Conservation (phyloP, 495 filamentous ascomycete species). For the Penicillium argentinense region DNA sequence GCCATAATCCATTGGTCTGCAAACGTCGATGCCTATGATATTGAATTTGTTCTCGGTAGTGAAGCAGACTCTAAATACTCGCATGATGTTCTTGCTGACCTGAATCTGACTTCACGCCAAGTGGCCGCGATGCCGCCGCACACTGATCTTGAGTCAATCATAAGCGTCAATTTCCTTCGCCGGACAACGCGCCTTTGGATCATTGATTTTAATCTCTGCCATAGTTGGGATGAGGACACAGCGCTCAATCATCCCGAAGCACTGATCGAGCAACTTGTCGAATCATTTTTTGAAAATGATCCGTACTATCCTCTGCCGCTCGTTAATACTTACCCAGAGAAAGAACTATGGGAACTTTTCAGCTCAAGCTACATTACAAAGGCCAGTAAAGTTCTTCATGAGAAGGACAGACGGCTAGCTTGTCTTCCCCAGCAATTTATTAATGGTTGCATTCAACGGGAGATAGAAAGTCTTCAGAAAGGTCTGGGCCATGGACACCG, state of each 20-base stretch:
- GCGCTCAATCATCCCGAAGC: conserved; percentile 9
- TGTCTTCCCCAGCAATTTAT: conserved; percentile 4
- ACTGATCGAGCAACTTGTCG: conserved; percentile 20
- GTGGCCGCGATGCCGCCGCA: not conserved
- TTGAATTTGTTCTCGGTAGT: conserved; percentile 47
- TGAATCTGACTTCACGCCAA: not conserved
- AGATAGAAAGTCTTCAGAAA: not conserved
- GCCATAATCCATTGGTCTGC: conserved; percentile 40
- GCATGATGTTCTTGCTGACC: not conserved
- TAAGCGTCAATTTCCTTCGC: not conserved
- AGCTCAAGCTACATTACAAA: not conserved
- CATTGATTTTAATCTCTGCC: conserved; percentile 43
- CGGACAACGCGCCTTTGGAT: conserved; percentile 26
- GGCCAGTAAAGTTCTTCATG: not conserved
- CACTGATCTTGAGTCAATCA: not conserved
- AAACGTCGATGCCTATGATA: conserved; percentile 39
- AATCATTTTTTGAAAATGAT: conserved; percentile 39
- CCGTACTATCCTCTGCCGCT: conserved; percentile 42
- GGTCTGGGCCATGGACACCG: conserved; percentile 7
- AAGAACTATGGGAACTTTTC: conserved; percentile 36
- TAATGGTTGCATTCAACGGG: conserved; percentile 1
- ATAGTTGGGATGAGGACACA: conserved; percentile 23
- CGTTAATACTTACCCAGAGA: conserved; percentile 13
- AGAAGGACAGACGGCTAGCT: conserved; percentile 3
- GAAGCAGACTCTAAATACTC: not conserved